A percentile compares a stretch with the other conserved stretches of the same genome.
phyloP scores from a whole-genome alignment of 2,329 filamentous ascomycete species.

The Diplodia scrobiculata region DNA sequence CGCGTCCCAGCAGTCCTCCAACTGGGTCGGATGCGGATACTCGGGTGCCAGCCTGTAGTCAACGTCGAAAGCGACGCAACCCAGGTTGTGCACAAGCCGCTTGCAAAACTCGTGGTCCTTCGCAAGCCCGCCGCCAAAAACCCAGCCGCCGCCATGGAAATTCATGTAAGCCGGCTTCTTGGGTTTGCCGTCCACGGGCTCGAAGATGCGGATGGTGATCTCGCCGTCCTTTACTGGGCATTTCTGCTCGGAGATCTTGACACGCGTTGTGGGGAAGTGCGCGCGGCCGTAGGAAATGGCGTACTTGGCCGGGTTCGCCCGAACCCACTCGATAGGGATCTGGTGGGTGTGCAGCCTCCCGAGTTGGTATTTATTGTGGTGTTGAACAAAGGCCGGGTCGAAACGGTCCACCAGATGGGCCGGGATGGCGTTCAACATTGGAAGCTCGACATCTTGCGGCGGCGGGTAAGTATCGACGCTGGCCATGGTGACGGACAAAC shows the following conservation, averaged over 20 bases:
- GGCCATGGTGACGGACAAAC: slow-evolving; percentile 3
- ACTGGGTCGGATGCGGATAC: slow-evolving; percentile 38
- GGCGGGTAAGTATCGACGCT: slow-evolving; percentile 19
- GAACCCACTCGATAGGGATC: slow-evolving; percentile 24
- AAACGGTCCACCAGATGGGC: slow-evolving; percentile 18
- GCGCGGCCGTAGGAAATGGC: slow-evolving; percentile 23
- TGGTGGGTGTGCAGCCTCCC: slow-evolving; percentile 27
- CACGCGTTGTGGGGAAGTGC: slow-evolving; percentile 18
- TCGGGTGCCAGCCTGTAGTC: slow-evolving; percentile 45
- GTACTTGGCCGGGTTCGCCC: slow-evolving; percentile 25
- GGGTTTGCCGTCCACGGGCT: slow-evolving; percentile 5
- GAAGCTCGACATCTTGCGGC: slow-evolving; percentile 8
- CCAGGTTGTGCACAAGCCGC: slow-evolving; percentile 33
- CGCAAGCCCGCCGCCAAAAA: slow-evolving; percentile 43
- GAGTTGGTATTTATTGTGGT: slow-evolving; percentile 24
- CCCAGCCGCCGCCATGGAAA: slow-evolving; percentile 47
- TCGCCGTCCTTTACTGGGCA: slow-evolving; percentile 25
- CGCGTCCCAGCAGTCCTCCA: slow-evolving; percentile 42
- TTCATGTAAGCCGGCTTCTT: slow-evolving; percentile 32
- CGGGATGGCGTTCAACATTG: slow-evolving; percentile 26
- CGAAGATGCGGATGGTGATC: slow-evolving; percentile 25
- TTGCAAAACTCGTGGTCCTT: slow-evolving; percentile 41
- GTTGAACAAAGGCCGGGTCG: slow-evolving; percentile 24
- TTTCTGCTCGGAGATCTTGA: slow-evolving; percentile 21
- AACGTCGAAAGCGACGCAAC: slow-evolving; percentile 38